These are phyloP conservation scores for Inonotus hispidus DNA, from an alignment of 1,284 basidiomycete species.

Conservation along the genomic window DNA sequence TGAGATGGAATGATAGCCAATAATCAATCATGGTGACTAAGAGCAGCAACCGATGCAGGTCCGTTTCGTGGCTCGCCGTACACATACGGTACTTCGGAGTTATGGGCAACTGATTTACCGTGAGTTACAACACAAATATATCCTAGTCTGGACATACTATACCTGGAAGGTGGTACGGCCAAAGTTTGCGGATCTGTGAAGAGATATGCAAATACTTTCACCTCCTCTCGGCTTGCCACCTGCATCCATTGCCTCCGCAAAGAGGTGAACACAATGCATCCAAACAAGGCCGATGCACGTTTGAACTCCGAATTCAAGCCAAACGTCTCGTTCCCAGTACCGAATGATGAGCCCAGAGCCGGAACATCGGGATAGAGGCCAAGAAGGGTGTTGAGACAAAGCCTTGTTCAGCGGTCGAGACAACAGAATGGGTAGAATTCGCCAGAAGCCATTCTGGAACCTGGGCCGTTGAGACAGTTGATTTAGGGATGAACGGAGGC, in stretches of 20 bases:
- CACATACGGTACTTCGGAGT: slow-evolving; percentile 36
- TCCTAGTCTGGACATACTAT: not conserved
- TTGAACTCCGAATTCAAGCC: slow-evolving; percentile 40
- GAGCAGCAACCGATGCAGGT: slow-evolving; percentile 23
- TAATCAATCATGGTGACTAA: slow-evolving; percentile 45
- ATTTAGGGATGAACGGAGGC: slow-evolving; percentile 32
- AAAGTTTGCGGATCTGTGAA: slow-evolving; percentile 39
- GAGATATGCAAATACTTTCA: slow-evolving; percentile 42
- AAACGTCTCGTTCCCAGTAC: slow-evolving; percentile 46
- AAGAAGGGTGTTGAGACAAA: slow-evolving; percentile 30
- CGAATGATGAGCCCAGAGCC: slow-evolving; percentile 43
- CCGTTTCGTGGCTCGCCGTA: slow-evolving; percentile 29
- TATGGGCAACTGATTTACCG: slow-evolving; percentile 40
- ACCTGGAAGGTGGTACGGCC: not conserved
- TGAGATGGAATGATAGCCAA: too few species aligned
- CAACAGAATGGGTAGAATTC: slow-evolving; percentile 31
- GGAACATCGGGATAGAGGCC: slow-evolving; percentile 46
- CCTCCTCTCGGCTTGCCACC: slow-evolving; percentile 32
- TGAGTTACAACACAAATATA: too few species aligned
- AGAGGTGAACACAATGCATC: slow-evolving; percentile 38
- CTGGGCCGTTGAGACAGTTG: slow-evolving; percentile 28
- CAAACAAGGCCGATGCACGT: slow-evolving; percentile 37
- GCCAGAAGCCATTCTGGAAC: slow-evolving; percentile 28
- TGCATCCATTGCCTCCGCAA: slow-evolving; percentile 39
- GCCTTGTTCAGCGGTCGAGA: slow-evolving; percentile 24